phyloP scores from a whole-genome alignment of 352 stramenopile genomes.

The Phytophthora cactorum region DNA sequence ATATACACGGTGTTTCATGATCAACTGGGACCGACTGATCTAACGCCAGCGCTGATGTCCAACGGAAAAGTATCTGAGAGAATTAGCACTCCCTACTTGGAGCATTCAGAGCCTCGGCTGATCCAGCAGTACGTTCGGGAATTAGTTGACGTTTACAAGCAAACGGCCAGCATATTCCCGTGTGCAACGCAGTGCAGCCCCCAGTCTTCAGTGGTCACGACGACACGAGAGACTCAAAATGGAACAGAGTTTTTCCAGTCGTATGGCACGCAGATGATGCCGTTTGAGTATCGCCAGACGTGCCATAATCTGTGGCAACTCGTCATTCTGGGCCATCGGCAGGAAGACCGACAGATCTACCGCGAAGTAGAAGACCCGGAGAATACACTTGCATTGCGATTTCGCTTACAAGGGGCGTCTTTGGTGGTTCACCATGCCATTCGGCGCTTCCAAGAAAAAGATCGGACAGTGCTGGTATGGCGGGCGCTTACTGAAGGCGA shows the following conservation, averaged over 20 bases:
- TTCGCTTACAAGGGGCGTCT: neutral
- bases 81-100: neutral
- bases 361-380: neutral
- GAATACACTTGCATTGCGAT: constrained; percentile 6
- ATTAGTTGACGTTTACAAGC: constrained; percentile 1
- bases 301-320: constrained; percentile 19
- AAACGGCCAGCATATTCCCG: constrained; percentile 7
- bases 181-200: neutral
- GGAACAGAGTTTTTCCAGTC: constrained; percentile 16
- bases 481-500: constrained; percentile 14
- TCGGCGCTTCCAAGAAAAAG: constrained; percentile 5
- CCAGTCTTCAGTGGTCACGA: constrained; percentile 4
- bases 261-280: constrained; percentile 5
- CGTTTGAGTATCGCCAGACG: constrained; percentile 17
- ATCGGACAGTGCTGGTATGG: constrained; percentile 22
- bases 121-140: constrained; percentile 11
- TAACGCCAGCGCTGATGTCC: neutral
- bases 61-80: neutral
- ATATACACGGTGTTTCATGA: neutral
- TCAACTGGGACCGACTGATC: neutral
- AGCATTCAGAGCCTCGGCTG: neutral
- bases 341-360: constrained; percentile 7
- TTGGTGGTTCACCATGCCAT: neutral
- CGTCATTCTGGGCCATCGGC: constrained; percentile 10
- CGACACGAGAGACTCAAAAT: constrained; percentile 1